These are phyloP conservation scores for Botryotinia calthae DNA, from an alignment of 2,329 filamentous ascomycete genomes.

Conservation along the genomic window DNA sequence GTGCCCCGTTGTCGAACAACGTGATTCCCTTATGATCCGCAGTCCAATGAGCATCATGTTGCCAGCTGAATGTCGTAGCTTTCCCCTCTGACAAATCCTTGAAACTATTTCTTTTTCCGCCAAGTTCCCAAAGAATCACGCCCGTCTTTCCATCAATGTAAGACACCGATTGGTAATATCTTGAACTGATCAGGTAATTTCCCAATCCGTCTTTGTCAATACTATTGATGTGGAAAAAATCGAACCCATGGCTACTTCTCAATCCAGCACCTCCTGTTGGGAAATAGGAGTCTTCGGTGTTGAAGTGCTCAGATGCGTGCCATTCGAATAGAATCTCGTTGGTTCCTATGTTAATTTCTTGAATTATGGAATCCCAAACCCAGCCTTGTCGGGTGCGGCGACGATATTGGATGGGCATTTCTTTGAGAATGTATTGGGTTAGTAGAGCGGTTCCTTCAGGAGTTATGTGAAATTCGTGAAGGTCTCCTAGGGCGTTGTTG, in stretches of 20 bases:
- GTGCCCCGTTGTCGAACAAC: constrained; percentile 25
- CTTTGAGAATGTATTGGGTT: constrained; percentile 42
- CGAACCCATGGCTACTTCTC: constrained; percentile 35
- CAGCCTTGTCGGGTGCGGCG: neutral
- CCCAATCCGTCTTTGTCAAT: constrained; percentile 42
- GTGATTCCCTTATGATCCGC: constrained; percentile 22
- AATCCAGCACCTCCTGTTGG: constrained; percentile 1
- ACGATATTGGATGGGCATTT: constrained; percentile 39
- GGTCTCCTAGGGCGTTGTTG: constrained; percentile 47
- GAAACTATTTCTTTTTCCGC: constrained; percentile 46
- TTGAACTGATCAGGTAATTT: constrained; percentile 48
- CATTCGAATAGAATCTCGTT: constrained; percentile 7
- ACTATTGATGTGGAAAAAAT: constrained; percentile 37
- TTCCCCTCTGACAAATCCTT: constrained; percentile 32
- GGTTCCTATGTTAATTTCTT: neutral
- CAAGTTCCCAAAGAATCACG: constrained; percentile 47
- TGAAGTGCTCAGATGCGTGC: neutral
- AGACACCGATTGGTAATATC: constrained; percentile 43
- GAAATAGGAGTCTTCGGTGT: neutral
- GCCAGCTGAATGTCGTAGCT: constrained; percentile 48
- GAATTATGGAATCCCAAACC: constrained; percentile 7
- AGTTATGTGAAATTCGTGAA: constrained; percentile 48
- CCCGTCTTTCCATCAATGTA: constrained; percentile 45
- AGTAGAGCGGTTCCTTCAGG: constrained; percentile 44
- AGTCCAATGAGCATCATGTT: constrained; percentile 47